Base-by-base conservation (phyloP, 306 rosid species). In the Dalbergia cochinchinensis region DNA sequence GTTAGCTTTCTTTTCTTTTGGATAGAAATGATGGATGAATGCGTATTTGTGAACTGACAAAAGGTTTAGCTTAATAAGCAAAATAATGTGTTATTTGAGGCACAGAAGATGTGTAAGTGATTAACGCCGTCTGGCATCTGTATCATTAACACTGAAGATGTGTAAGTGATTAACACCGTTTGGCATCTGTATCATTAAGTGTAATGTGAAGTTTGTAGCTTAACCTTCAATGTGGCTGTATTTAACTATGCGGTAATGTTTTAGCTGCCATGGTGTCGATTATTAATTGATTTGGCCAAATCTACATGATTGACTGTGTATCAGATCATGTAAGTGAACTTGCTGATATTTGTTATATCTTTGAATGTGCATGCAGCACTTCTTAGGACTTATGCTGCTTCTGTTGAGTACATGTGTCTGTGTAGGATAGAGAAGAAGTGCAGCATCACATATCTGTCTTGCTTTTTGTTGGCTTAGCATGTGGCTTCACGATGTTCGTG, bases 381-480 rank as follows among this genome's bases (percentile, higher is more conserved):
- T 31, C 67, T 61, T 33, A 31, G 39, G 59, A 37, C 19, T 45
- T 62, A 34, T 7, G 35, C 37, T 44, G 33, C 44, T 20, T 68
- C 67, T 15, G 22, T 65, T 62, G 41, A 67, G 39, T 64, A 14
- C 11, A 66, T 67, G 18, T 50, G 47, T 50, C 50, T 33, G 55
- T 84, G 85, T 89, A 91, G 97, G 94, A 90, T 69, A 88, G 86
- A 79, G 78, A 85, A n/a, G 90, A 82, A 84, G 94, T 90, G 63
- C 97, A 91, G 80, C 94, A 88, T 85, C 89, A 88, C 82, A 86
- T 91, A 77, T 89, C 97, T 1, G 51, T 81, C 79, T 84, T 90
- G 85, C 97, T 90, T 75, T 91, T 86, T 80, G 65, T 91, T 78
- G 97, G 92, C 37, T 79, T 91, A 80, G 63, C 80, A 53, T 89